Evolutionary conservation across 148 eudicot genomes (phyloP), one percentile per base, ranked within the genome.

Genomic region (Silene conica): DNA sequence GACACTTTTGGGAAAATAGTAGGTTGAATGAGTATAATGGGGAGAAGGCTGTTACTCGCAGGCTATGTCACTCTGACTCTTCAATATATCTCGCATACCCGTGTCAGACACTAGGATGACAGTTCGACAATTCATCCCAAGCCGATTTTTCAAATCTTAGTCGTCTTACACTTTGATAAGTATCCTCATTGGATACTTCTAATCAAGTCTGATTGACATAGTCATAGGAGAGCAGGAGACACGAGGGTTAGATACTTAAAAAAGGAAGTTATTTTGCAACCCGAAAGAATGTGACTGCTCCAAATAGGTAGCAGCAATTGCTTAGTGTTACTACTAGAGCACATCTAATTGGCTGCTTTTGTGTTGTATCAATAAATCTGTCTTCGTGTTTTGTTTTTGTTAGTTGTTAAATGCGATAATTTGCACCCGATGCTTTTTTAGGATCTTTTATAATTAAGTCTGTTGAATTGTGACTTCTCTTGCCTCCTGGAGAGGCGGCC

Each of bases 221-320:
- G 9, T 15, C 22, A 28, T 0, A 26, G 43, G 43, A 15, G 8
- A 28, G 15, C 0, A 26, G 43, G 43, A 15, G 8, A 28, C 67
- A 25, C 69, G 7, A 16, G 28, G 18, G 55, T n/a, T 43, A 43
- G 52, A 9, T 13, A 4, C 9, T 3, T 66, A 25, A 41, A 22
- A 19, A 58, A n/a, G 5, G 62, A 38, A 38, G 43, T 38, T 58
- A 21, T 58, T 7, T 58, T 0, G 62, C 19, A 18, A 23, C 20
- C 38, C 11, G 41, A 69, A 50, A 65, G 46, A 6, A 65, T 65
- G 69, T 65, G 21, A 50, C n/a, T 52, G 18, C 55, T 67, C 26
- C 43, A 8, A 10, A 41, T 43, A n/a, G 28, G 20, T 25, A 64
- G 45, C 46, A 34, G 8, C 3, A 46, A 9, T 62, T 14, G 41